Percentiles rank a stretch among this genome's conserved stretches.
Evolutionary conservation across 2,329 filamentous ascomycete genomes (phyloP).

Genomic region (Macroventuria anomochaeta): DNA sequence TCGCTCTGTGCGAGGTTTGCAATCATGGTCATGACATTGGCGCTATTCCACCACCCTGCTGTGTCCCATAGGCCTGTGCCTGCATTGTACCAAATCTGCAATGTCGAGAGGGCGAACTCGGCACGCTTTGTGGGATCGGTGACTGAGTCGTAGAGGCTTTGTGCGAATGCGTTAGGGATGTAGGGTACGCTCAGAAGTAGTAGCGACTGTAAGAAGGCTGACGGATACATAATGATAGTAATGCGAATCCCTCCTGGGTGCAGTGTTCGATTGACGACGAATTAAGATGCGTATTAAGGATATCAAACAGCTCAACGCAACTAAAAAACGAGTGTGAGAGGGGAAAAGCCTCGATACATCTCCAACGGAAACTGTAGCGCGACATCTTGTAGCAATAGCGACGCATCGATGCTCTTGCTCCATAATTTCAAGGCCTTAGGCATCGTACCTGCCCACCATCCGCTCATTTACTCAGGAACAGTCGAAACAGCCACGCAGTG

Average conservation of each 20-base stretch:
- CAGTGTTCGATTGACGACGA: neutral
- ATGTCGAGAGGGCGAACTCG: conserved; percentile 48
- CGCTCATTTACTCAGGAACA: conserved; percentile 18
- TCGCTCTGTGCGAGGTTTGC: conserved; percentile 58
- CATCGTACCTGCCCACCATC: conserved; percentile 10
- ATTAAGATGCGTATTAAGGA: neutral
- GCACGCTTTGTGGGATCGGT: conserved; percentile 35
- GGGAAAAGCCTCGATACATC: neutral
- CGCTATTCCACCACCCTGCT: conserved; percentile 76
- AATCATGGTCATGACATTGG: conserved; percentile 69
- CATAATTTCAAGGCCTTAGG: conserved; percentile 8
- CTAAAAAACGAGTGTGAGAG: conserved; percentile 2
- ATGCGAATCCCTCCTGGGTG: neutral
- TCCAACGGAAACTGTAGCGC: neutral
- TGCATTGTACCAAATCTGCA: conserved; percentile 69
- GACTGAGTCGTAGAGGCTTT: conserved; percentile 22
- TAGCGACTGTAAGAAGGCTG: conserved; percentile 18
- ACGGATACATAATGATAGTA: conserved; percentile 25
- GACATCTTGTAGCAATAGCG: conserved; percentile 12
- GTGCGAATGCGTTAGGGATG: conserved; percentile 30
- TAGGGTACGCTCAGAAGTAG: conserved; percentile 23
- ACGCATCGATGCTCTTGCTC: conserved; percentile 7
- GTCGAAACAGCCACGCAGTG: conserved; percentile 7
- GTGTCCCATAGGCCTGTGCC: conserved; percentile 68
- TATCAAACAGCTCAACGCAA: neutral